Conservation (phyloP, 768 basidiomycete species). For the Collybia sordida region DNA sequence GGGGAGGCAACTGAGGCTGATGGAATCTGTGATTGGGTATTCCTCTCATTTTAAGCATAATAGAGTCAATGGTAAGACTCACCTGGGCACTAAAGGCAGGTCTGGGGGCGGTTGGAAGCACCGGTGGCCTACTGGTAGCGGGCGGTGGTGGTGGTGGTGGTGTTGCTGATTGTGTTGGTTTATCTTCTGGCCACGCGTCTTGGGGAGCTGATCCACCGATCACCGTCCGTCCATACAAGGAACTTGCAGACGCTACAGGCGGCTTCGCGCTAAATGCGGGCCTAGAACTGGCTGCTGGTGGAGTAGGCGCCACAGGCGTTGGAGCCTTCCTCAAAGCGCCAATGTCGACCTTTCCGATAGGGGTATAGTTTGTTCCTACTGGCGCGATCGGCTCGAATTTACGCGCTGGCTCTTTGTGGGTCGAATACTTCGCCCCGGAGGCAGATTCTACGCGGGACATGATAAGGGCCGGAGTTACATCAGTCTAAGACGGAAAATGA, state of each 20-base stretch:
- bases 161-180: constrained; percentile 32
- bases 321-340: constrained; percentile 51
- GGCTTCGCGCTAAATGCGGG: constrained; percentile 46
- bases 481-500: constrained; percentile 46
- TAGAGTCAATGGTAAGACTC: constrained; percentile 1
- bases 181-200: constrained; percentile 63
- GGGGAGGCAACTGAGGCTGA: constrained; percentile 16
- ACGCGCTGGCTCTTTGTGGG: constrained; percentile 75
- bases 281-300: constrained; percentile 42
- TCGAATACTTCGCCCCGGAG: constrained; percentile 88
- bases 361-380: constrained; percentile 74
- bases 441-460: constrained; percentile 87
- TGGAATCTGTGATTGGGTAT: background rate
- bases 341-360: constrained; percentile 75
- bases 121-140: constrained; percentile 47
- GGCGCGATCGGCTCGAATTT: constrained; percentile 80
- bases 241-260: constrained; percentile 39
- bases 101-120: constrained; percentile 38
- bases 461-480: constrained; percentile 78
- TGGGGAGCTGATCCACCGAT: constrained; percentile 41
- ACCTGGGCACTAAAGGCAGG: constrained; percentile 39
- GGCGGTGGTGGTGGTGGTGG: constrained; percentile 37
- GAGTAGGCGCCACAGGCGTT: constrained; percentile 32
- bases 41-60: too few species aligned
- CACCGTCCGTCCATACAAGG: constrained; percentile 38